phyloP scores from a whole-genome alignment of 139 green algal species.

The Volvox africanus region DNA sequence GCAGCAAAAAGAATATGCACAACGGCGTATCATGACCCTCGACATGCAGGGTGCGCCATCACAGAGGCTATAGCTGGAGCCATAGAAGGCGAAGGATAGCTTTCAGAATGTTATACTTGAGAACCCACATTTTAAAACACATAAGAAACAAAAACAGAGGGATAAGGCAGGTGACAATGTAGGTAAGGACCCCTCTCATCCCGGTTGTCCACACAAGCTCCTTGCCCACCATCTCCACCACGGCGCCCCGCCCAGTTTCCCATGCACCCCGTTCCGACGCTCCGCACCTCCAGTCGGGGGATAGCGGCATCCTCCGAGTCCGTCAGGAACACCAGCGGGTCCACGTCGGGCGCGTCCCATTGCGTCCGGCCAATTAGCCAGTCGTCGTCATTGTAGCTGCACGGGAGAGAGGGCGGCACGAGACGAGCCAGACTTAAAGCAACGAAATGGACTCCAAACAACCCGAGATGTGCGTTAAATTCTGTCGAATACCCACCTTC shows the following conservation, averaged over 20 bases:
- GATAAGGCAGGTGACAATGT: background rate
- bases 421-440: too few relatives aligned
- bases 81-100: too few relatives aligned
- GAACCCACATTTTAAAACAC: background rate
- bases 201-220: background rate
- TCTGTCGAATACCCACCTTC: too few relatives aligned
- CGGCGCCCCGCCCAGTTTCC: background rate
- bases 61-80: background rate
- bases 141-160: background rate
- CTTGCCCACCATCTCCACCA: background rate
- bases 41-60: too few relatives aligned
- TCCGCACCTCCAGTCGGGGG: constrained; percentile 59
- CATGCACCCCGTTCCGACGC: background rate
- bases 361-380: constrained; percentile 80
- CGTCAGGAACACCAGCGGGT: constrained; percentile 84
- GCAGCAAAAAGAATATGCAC: background rate
- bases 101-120: background rate
- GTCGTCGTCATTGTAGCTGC: constrained; percentile 79
- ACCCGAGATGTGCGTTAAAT: too few relatives aligned
- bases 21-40: background rate
- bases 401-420: background rate
- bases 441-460: too few relatives aligned
- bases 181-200: background rate
- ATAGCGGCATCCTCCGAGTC: constrained; percentile 54
- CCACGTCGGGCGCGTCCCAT: constrained; percentile 79